Conservation (phyloP, 805 yeast species). For the Deakozyma indianensis region DNA sequence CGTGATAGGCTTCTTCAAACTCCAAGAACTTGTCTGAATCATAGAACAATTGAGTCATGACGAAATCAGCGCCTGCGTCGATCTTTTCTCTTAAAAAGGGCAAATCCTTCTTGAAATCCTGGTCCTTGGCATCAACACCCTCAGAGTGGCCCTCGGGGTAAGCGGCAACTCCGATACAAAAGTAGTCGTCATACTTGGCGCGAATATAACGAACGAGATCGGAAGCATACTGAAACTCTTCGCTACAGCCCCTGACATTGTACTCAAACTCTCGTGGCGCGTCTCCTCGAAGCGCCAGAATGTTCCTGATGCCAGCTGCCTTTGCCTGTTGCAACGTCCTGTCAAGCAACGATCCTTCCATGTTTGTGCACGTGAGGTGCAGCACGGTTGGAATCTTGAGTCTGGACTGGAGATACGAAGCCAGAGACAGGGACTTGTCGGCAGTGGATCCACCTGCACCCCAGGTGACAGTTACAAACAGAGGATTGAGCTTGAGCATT, state of each 20-base stretch:
- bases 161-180: conserved; percentile 92
- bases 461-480: conserved; percentile 91
- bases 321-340: conserved; percentile 61
- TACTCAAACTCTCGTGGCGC: conserved; percentile 52
- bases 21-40: conserved; percentile 71
- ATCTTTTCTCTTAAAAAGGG: conserved; percentile 68
- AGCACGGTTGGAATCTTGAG: conserved; percentile 80
- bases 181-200: conserved; percentile 67
- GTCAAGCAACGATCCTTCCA: conserved; percentile 63
- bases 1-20: conserved; percentile 16
- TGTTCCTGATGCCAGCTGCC: conserved; percentile 67
- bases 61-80: conserved; percentile 88
- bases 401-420: conserved; percentile 58
- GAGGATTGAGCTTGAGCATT: conserved; percentile 77
- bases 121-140: conserved; percentile 25
- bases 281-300: conserved; percentile 89
- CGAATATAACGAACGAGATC: conserved; percentile 73
- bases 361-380: conserved; percentile 94
- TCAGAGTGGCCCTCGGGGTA: conserved; percentile 98
- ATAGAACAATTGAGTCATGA: conserved; percentile 94
- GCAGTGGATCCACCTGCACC: conserved; percentile 97
- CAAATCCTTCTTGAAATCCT: conserved; percentile 36
- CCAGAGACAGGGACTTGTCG: conserved; percentile 71
- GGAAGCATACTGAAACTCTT: conserved; percentile 64
- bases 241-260: conserved; percentile 33